Evolutionary conservation across 306 rosid genomes (phyloP).

Genomic region (Biancaea sappan): DNA sequence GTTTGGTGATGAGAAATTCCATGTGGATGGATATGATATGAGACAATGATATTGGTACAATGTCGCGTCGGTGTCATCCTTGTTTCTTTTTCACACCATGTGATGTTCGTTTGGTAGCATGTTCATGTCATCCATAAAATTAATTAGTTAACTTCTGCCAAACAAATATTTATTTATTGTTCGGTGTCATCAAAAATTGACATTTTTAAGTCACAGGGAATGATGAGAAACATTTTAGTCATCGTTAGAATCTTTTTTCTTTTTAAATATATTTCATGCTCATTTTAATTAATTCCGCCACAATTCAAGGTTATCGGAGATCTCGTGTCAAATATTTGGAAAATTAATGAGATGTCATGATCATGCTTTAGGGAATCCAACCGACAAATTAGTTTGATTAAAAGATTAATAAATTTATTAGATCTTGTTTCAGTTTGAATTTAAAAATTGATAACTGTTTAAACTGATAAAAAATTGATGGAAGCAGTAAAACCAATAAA

Average conservation of each 20-base stretch:
- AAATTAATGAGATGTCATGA: not conserved
- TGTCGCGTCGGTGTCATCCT: slow-evolving; percentile 17
- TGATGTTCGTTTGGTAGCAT: slow-evolving; percentile 5
- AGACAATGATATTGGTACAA: slow-evolving; percentile 4
- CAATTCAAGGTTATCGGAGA: no score
- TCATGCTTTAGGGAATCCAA: no score
- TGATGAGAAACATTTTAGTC: not conserved
- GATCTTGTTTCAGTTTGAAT: no score
- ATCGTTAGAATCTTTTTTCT: not conserved
- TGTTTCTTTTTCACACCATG: not conserved
- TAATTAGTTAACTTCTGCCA: not conserved
- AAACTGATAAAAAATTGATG: no score
- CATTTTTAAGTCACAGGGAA: not conserved
- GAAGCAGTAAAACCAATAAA: no score
- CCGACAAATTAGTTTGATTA: no score
- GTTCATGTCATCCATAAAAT: not conserved
- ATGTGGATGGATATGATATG: not conserved
- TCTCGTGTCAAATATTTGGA: no score
- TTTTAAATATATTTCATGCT: not conserved
- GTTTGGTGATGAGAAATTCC: not conserved
- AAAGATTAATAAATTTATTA: no score
- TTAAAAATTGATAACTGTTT: no score
- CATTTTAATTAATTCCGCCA: not conserved
- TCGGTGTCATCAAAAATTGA: not conserved
- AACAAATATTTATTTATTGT: not conserved